Percentiles rank a stretch among this genome's conserved stretches.
These are phyloP conservation scores for Cladorrhinum sp. DNA, from an alignment of 2,329 filamentous ascomycete genomes.

Conservation along the genomic window DNA sequence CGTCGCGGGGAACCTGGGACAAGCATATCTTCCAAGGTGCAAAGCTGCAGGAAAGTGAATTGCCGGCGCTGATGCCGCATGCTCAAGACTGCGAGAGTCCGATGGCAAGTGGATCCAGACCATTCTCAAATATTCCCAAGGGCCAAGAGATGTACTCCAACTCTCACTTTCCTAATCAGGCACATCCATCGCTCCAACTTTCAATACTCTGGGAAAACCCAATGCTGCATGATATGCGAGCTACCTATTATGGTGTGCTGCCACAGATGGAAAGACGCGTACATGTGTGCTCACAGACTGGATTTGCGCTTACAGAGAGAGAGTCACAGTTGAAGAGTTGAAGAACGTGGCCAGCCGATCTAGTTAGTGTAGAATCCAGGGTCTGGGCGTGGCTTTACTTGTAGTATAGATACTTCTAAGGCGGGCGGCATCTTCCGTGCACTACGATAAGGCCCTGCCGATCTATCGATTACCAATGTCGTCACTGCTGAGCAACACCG, in stretches of 20 bases:
- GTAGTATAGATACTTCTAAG: neutral
- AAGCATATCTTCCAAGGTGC: neutral
- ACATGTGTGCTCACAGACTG: neutral
- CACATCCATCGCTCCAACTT: too few species aligned
- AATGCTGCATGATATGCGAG: neutral
- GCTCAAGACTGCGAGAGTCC: neutral
- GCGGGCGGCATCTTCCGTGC: neutral
- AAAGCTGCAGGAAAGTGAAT: neutral
- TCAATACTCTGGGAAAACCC: neutral
- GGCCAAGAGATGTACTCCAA: neutral
- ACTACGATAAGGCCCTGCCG: neutral
- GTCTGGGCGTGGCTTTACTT: neutral
- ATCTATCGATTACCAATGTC: neutral
- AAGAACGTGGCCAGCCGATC: too few species aligned
- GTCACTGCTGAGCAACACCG: neutral
- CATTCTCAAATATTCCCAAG: neutral
- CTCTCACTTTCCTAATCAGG: neutral
- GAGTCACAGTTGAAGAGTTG: too few species aligned
- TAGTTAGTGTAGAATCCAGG: neutral
- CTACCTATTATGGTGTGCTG: neutral
- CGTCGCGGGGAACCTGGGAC: conserved; percentile 3
- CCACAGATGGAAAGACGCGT: neutral
- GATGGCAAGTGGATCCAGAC: neutral
- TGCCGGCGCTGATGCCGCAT: neutral
- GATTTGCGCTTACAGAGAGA: neutral